Conservation (phyloP, 768 basidiomycete species). For the Xanthoconium stramineum region DNA sequence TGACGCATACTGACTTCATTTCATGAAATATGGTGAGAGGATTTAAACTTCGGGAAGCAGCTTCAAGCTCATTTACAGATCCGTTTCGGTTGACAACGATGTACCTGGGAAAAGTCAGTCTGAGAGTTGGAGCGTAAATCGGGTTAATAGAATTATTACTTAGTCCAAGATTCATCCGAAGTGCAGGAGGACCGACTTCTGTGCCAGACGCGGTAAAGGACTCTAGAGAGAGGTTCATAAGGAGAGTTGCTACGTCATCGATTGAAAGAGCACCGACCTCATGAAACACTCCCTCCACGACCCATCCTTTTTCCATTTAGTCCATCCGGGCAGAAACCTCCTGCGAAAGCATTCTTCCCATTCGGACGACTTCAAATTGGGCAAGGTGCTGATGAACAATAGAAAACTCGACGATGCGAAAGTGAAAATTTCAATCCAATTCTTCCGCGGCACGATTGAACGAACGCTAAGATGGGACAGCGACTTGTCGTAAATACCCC, state of each 20-base stretch:
- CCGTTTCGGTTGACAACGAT: constrained; percentile 75
- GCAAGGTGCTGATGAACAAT: constrained; percentile 64
- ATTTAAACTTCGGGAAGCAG: constrained; percentile 64
- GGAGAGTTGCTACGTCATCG: neutral
- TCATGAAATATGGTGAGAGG: constrained; percentile 68
- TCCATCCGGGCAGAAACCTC: constrained; percentile 77
- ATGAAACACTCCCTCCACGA: constrained; percentile 65
- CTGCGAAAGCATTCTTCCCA: constrained; percentile 76
- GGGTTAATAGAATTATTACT: constrained; percentile 39
- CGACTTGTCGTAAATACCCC: constrained; percentile 43
- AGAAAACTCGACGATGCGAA: constrained; percentile 60
- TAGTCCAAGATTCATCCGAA: constrained; percentile 80
- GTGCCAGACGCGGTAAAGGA: constrained; percentile 66
- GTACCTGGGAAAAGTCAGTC: constrained; percentile 44
- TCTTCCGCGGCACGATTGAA: constrained; percentile 64
- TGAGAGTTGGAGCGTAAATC: neutral
- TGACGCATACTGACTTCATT: constrained; percentile 55
- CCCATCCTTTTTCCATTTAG: constrained; percentile 59
- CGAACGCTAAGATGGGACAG: constrained; percentile 63
- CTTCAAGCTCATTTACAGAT: constrained; percentile 67
- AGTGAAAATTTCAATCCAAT: constrained; percentile 77
- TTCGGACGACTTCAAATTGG: constrained; percentile 59
- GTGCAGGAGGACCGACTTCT: constrained; percentile 68
- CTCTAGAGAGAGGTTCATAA: constrained; percentile 36
- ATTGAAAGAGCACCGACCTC: constrained; percentile 45